Base-by-base conservation (phyloP, 176 grass and related monocot genomes). In the Pharus latifolius region DNA sequence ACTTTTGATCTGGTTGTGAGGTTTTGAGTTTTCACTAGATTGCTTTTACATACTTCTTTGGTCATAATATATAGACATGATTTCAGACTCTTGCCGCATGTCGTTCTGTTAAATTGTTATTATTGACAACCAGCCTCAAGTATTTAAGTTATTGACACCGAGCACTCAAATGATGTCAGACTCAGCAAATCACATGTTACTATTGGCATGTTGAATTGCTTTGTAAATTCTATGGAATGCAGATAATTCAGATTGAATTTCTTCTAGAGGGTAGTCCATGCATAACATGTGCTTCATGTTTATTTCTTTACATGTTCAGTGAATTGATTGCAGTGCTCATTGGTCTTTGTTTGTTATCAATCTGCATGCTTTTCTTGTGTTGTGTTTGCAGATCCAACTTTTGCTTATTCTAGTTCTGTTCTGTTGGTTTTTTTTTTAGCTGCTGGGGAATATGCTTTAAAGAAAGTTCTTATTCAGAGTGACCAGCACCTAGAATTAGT, bases 371-470 rank as follows among this genome's bases (percentile, higher is more conserved):
- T 33, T 70, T 44, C 11, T 7, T 54, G 15, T 69, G 38, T 27
- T 72, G 3, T 77, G 11, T 41, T 62, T 76, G 9, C 41, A 17
- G 20, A 12, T 44, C 26, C 62, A 62, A 68, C 54, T 59, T 73
- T 30, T 18, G 16, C 48, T 75, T 78, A 20, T 85, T 67, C 25
- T 54, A 27, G 5, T 61, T 38, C 25, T 73, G 42, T 28, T 60
- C 6, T 69, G 2, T 77, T 74, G 9, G 20, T 24, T 76, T 57
- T 34, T 15, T 49, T 33, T 84, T 76, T 76, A 96, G 92, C 57
- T 69, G 85, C 89, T 62, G 92, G 88, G 35, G 91, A 75, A 56
- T 96, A 96, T 81, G 92, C 88, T 44, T 65, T 96, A 70, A 96
- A 96, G 75, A 96, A 91, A 81, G 88, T 91, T 44, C 73, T 86